phyloP scores from a whole-genome alignment of 1,284 basidiomycete genomes.

The Entoloma clypeatum region DNA sequence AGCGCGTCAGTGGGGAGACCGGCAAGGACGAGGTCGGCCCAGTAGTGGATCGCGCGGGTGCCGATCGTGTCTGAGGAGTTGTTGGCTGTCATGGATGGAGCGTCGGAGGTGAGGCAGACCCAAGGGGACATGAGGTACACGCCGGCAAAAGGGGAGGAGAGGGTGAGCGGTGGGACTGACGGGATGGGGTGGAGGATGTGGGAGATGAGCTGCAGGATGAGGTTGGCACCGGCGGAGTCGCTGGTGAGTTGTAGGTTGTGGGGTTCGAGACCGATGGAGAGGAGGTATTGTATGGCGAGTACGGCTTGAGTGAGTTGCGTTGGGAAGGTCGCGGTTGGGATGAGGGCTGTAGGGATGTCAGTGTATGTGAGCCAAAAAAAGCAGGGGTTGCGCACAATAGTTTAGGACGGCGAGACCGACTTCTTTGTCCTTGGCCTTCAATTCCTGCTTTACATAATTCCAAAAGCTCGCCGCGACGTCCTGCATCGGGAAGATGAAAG shows the following conservation, averaged over 20 bases:
- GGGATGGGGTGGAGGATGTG: slow-evolving; percentile 31
- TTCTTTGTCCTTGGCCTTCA: slow-evolving; percentile 17
- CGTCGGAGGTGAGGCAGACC: slow-evolving; percentile 21
- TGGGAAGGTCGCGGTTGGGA: slow-evolving; percentile 25
- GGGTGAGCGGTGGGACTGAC: slow-evolving; percentile 16
- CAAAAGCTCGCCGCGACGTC: slow-evolving; percentile 22
- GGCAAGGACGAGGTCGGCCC: slow-evolving; percentile 18
- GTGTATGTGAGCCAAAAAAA: not conserved
- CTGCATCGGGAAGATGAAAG: slow-evolving; percentile 21
- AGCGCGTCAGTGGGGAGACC: slow-evolving; percentile 18
- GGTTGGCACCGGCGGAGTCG: slow-evolving; percentile 36
- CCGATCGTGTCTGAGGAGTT: slow-evolving; percentile 18
- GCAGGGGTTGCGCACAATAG: slow-evolving; percentile 21
- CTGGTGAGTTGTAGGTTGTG: slow-evolving; percentile 26
- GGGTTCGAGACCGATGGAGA: slow-evolving; percentile 20
- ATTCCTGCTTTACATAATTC: slow-evolving; percentile 21
- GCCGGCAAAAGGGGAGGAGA: slow-evolving; percentile 23
- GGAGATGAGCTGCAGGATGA: slow-evolving; percentile 29
- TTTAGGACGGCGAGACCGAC: slow-evolving; percentile 24
- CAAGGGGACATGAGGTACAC: slow-evolving; percentile 33
- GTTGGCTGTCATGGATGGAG: slow-evolving; percentile 16
- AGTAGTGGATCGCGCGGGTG: slow-evolving; percentile 9
- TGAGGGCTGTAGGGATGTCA: slow-evolving; percentile 18
- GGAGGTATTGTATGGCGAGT: slow-evolving; percentile 21
- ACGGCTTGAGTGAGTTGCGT: slow-evolving; percentile 23